Evolutionary conservation across 441 rosid genomes (phyloP).

Genomic region (Pelargonium myrrhifolium): DNA sequence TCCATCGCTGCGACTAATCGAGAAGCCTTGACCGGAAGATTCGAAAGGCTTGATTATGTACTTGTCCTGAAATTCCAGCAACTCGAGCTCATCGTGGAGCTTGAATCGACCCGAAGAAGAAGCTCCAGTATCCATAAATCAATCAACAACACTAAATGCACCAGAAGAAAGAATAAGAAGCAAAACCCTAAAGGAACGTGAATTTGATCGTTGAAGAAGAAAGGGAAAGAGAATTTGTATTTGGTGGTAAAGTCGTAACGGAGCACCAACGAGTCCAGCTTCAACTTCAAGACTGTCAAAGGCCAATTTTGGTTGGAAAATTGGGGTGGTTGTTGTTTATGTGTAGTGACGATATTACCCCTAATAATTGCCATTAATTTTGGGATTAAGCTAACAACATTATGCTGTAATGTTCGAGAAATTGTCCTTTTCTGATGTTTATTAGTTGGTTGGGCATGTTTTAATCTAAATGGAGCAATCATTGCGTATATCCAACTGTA

Average conservation of each 20-base stretch:
- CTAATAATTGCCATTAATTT: not conserved
- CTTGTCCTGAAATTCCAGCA: conserved; percentile 68
- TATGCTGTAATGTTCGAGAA: not conserved
- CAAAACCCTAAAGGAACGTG: not conserved
- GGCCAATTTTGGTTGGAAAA: not conserved
- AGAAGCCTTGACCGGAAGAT: conserved; percentile 65
- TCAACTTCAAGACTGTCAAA: not conserved
- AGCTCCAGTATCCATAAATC: not conserved
- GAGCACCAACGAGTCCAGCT: not conserved
- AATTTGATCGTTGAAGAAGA: not conserved
- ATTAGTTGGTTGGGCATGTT: no score
- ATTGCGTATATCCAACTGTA: not conserved
- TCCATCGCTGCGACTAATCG: conserved; percentile 61
- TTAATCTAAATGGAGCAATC: not conserved
- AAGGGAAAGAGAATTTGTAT: not conserved
- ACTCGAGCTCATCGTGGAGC: conserved; percentile 54
- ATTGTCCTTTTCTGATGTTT: not conserved
- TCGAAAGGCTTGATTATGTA: conserved; percentile 58
- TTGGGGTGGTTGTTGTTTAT: not conserved
- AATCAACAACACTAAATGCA: not conserved
- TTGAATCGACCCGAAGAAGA: conserved; percentile 40
- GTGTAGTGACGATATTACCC: not conserved
- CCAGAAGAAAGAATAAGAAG: not conserved
- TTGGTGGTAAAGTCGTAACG: not conserved
- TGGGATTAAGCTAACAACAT: not conserved